These are phyloP conservation scores for Heliamphora exappendiculata DNA, from an alignment of 148 eudicot genomes.

Conservation along the genomic window DNA sequence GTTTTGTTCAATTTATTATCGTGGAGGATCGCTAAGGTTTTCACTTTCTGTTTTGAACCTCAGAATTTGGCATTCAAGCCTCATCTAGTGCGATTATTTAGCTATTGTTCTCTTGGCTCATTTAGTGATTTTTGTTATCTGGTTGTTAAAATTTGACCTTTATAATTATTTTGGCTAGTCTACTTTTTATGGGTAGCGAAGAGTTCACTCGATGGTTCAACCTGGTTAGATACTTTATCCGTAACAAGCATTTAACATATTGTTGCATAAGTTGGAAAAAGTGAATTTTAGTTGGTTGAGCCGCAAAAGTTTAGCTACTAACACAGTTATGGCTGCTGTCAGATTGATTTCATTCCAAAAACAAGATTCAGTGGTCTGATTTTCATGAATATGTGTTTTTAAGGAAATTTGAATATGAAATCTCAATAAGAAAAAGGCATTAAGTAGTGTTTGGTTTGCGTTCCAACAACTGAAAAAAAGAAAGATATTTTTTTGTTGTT, in stretches of 20 bases:
- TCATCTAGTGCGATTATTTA: neutral
- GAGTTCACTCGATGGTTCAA: neutral
- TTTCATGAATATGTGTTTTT: neutral
- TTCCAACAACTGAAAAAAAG: neutral
- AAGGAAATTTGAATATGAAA: neutral
- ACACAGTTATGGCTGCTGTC: neutral
- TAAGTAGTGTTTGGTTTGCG: neutral
- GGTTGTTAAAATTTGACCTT: too few species aligned
- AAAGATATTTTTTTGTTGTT: neutral
- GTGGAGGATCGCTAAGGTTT: neutral
- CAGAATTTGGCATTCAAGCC: neutral
- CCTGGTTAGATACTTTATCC: neutral
- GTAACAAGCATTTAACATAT: neutral
- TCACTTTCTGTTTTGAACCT: neutral
- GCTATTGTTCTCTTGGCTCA: neutral
- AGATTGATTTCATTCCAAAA: neutral
- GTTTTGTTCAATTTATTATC: neutral
- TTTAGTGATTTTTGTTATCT: neutral
- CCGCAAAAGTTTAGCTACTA: neutral
- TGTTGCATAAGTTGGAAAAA: neutral
- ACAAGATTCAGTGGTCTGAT: conserved; percentile 1
- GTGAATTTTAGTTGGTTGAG: neutral
- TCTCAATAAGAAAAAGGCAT: neutral
- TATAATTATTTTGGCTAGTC: neutral
- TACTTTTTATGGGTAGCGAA: neutral